Base-by-base conservation (phyloP, 2,329 filamentous ascomycete species). In the Colletotrichum siamense region DNA sequence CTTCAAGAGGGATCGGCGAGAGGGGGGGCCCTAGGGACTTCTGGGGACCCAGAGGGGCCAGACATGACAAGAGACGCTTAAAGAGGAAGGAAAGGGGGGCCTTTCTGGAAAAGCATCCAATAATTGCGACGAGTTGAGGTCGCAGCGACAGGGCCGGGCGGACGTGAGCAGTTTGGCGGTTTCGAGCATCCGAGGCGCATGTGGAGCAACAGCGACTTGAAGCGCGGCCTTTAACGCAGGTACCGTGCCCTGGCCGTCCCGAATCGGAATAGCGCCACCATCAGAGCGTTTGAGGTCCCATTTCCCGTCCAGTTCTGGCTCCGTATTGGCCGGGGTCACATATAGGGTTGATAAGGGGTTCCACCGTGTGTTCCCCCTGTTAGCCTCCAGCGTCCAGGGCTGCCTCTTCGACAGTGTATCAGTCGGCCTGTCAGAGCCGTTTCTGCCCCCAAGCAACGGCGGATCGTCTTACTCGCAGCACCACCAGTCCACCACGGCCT, bases 1-100 rank as follows among this genome's bases (percentile, higher is more conserved):
- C 70, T 74, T 76, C 26, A 76, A 74, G 74, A 76, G 74, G 59
- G 74, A 76, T 74, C 74, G 36, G 64, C 65, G 15, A 64, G 74
- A 52, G 57, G 36, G 62, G 62, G 36, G 34, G 24, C n/a, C 26
- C 15, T 24, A 59, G 44, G 59, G 57, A 52, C 44, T 52, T 52
- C 44, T 52, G 44, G n/a, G 44, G 44, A 22, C 44, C 44, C 57
- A 52, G 39, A 71, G 32, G 24, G 52, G 18, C 73, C 71, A 30
- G 73, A 64, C 67, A n/a, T 28, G 63, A 63, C 63, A 34, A 62
- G 34, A 69, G 34, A 49, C 63, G 61, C 34, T 30, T 22, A 63
- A 61, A 55, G 32, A 28, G 36, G 61, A 66, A 68, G 68, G 57
- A 70, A 70, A 63, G 36, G 59, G 68, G 64, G 64, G n/a, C 30